These are phyloP conservation scores for Candida cerambycidarum DNA, from an alignment of 805 yeast genomes.

Conservation along the genomic window DNA sequence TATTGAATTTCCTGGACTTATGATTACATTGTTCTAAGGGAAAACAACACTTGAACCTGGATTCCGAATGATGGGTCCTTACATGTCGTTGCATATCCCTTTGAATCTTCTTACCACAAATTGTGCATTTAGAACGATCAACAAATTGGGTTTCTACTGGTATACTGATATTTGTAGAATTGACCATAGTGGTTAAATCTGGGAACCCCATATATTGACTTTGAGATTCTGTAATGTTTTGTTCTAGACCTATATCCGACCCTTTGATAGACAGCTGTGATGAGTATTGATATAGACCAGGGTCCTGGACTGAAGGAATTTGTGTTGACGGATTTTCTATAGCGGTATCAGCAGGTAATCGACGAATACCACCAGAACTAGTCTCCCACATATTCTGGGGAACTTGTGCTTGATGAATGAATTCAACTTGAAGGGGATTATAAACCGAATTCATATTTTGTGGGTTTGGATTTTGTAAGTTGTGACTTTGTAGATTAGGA, in stretches of 20 bases:
- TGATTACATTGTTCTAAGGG: slow-evolving; percentile 58
- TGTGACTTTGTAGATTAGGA: not conserved
- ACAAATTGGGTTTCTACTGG: slow-evolving; percentile 42
- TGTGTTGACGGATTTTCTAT: too few relatives aligned
- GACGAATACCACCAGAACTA: too few relatives aligned
- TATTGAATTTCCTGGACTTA: slow-evolving; percentile 60
- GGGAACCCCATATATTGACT: slow-evolving; percentile 21
- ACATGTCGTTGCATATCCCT: slow-evolving; percentile 64
- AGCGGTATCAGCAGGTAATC: too few relatives aligned
- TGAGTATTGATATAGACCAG: not conserved
- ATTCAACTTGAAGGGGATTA: not conserved
- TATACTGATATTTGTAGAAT: slow-evolving; percentile 28
- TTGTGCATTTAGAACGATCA: slow-evolving; percentile 44
- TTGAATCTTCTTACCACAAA: slow-evolving; percentile 54
- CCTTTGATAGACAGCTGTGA: too few relatives aligned
- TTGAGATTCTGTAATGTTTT: not conserved
- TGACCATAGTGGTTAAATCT: slow-evolving; percentile 40
- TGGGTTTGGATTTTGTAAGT: not conserved
- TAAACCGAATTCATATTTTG: not conserved
- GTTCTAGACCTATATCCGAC: too few relatives aligned
- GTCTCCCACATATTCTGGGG: slow-evolving; percentile 11
- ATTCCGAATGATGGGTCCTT: slow-evolving; percentile 57
- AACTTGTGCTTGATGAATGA: slow-evolving; percentile 5
- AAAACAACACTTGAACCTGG: slow-evolving; percentile 58
- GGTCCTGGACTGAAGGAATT: too few relatives aligned